phyloP scores from a whole-genome alignment of 176 grass and related monocot genomes.

The Hsuehochloa calcarea region DNA sequence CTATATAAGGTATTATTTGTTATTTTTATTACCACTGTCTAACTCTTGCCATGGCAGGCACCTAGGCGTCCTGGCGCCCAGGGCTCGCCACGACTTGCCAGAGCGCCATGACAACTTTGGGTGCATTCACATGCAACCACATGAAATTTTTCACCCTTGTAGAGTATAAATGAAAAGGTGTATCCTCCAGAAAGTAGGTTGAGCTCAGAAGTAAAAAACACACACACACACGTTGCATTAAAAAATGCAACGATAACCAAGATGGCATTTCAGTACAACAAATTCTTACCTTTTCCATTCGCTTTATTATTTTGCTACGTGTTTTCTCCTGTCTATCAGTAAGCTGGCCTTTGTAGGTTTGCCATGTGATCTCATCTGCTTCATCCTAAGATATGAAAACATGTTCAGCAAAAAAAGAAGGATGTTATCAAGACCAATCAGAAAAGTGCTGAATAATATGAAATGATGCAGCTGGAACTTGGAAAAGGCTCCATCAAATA shows the following conservation, averaged over 20 bases:
- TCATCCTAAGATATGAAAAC: conserved; percentile 58
- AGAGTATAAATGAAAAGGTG: not conserved
- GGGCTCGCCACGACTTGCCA: too few relatives aligned
- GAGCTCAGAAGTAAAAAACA: not conserved
- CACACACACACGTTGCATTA: conserved; percentile 1
- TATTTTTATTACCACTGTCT: too few relatives aligned
- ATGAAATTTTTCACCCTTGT: not conserved
- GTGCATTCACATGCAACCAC: not conserved
- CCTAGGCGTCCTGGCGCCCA: too few relatives aligned
- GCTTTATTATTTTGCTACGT: conserved; percentile 85
- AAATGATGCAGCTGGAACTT: not conserved
- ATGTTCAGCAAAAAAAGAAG: not conserved
- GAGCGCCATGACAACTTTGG: too few relatives aligned
- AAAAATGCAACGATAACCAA: not conserved
- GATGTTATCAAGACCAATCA: not conserved
- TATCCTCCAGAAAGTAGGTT: not conserved
- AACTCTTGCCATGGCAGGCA: too few relatives aligned
- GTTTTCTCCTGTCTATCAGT: conserved; percentile 98
- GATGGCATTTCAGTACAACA: conserved; percentile 19
- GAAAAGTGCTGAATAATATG: not conserved
- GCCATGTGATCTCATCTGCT: conserved; percentile 93
- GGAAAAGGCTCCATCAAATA: not conserved
- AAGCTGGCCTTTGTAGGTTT: conserved; percentile 89
- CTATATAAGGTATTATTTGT: too few relatives aligned
- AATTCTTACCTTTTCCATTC: conserved; percentile 84